Conservation (phyloP, 352 stramenopile species). For the Globisporangium splendens region DNA sequence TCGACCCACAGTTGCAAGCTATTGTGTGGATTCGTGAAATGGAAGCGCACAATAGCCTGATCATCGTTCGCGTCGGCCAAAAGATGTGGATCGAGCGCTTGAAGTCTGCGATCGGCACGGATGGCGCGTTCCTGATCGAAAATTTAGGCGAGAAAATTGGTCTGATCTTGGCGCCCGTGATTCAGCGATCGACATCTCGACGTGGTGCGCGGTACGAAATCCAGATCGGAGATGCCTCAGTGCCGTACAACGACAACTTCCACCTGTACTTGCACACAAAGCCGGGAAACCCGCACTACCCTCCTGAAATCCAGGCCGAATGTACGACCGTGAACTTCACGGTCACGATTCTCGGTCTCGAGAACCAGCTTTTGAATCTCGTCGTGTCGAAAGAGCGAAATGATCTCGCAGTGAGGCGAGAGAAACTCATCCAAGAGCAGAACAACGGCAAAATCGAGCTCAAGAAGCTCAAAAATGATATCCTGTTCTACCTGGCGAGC, state of each 20-base stretch:
- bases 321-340: conserved; percentile 96
- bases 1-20: conserved; percentile 92
- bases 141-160: conserved; percentile 95
- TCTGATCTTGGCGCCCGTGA: conserved; percentile 91
- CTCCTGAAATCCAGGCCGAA: conserved; percentile 93
- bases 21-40: conserved; percentile 93
- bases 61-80: conserved; percentile 93
- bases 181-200: conserved; percentile 93
- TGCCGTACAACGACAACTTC: conserved; percentile 94
- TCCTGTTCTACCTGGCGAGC: conserved; percentile 93
- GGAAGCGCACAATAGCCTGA: conserved; percentile 88
- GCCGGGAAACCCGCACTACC: conserved; percentile 92
- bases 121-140: conserved; percentile 92
- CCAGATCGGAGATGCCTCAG: conserved; percentile 92
- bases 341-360: conserved; percentile 89
- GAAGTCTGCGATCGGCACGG: conserved; percentile 91
- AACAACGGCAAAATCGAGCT: conserved; percentile 96
- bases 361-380: conserved; percentile 92
- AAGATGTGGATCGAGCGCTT: conserved; percentile 94
- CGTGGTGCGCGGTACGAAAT: conserved; percentile 92
- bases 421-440: conserved; percentile 92
- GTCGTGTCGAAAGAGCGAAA: conserved; percentile 91
- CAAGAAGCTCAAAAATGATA: conserved; percentile 95
- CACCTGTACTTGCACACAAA: conserved; percentile 95
- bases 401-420: conserved; percentile 78